phyloP scores from a whole-genome alignment of 2,329 filamentous ascomycete species.

The Fusarium anguioides region DNA sequence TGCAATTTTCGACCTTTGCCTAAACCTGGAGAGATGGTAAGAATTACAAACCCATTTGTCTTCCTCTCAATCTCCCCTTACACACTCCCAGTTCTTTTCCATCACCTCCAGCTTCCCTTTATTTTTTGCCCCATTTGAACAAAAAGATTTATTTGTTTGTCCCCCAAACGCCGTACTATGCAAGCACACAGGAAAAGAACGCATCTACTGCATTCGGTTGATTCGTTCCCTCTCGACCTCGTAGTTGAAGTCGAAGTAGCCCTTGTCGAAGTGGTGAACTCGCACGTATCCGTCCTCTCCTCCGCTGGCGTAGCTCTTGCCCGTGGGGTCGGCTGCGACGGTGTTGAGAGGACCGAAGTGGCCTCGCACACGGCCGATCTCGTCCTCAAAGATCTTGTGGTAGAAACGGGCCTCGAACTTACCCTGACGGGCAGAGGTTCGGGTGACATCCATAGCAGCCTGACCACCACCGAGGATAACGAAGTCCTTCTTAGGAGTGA shows the following conservation, averaged over 20 bases:
- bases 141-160: slow-evolving; percentile 47
- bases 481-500: slow-evolving; percentile 96
- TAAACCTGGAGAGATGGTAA: slow-evolving; percentile 48
- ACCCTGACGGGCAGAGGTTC: slow-evolving; percentile 91
- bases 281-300: slow-evolving; percentile 99
- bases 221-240: slow-evolving; percentile 91
- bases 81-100: slow-evolving; percentile 26
- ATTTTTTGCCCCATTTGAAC: slow-evolving; percentile 47
- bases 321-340: slow-evolving; percentile 90
- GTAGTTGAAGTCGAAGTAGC: slow-evolving; percentile 98
- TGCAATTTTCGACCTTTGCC: slow-evolving; percentile 45
- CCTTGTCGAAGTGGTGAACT: slow-evolving; percentile 98
- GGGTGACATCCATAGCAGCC: slow-evolving; percentile 98
- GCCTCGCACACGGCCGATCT: slow-evolving; percentile 95
- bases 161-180: slow-evolving; percentile 56
- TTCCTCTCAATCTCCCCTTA: slow-evolving; percentile 34
- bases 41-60: slow-evolving; percentile 47
- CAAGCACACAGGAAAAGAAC: slow-evolving; percentile 55
- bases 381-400: slow-evolving; percentile 99
- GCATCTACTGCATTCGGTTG: slow-evolving; percentile 57
- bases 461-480: slow-evolving; percentile 98
- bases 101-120: slow-evolving; percentile 33
- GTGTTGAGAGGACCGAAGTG: slow-evolving; percentile 99
- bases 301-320: slow-evolving; percentile 92
- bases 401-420: slow-evolving; percentile 99